These are phyloP conservation scores for Colletotrichum falcatum DNA, from an alignment of 2,329 filamentous ascomycete species.

Conservation along the genomic window DNA sequence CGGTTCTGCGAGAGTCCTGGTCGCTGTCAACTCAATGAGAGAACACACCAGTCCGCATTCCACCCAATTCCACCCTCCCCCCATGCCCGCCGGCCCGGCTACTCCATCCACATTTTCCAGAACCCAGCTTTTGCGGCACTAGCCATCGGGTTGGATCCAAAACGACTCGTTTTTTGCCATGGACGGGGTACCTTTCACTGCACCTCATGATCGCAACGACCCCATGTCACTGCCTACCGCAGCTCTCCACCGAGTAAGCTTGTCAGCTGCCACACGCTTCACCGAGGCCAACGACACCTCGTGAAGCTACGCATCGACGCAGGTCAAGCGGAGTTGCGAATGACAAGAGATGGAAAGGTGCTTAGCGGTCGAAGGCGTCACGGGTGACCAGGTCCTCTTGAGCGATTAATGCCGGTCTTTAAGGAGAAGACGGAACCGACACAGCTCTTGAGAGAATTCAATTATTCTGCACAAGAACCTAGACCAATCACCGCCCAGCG, in stretches of 20 bases:
- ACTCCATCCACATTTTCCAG: slow-evolving; percentile 41
- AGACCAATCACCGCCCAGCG: slow-evolving; percentile 47
- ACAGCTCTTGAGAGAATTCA: slow-evolving; percentile 45
- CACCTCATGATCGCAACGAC: slow-evolving; percentile 35
- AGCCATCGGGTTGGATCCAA: slow-evolving; percentile 29
- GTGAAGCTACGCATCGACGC: slow-evolving; percentile 32
- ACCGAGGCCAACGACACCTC: slow-evolving; percentile 39
- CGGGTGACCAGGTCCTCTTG: slow-evolving; percentile 21
- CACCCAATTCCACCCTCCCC: slow-evolving; percentile 15
- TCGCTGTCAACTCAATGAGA: slow-evolving; percentile 31
- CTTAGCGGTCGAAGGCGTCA: slow-evolving; percentile 26
- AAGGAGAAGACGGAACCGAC: slow-evolving; percentile 35
- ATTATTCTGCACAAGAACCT: slow-evolving; percentile 49
- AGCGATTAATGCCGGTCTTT: slow-evolving; percentile 41
- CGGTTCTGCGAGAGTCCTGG: slow-evolving; percentile 34
- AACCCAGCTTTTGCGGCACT: slow-evolving; percentile 38
- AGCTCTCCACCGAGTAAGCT: slow-evolving; percentile 41
- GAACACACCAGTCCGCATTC: slow-evolving; percentile 5
- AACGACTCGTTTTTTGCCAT: slow-evolving; percentile 11
- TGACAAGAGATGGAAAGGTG: slow-evolving; percentile 35
- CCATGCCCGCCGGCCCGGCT: slow-evolving; percentile 36
- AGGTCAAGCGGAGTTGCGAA: slow-evolving; percentile 35
- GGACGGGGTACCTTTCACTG: slow-evolving; percentile 35
- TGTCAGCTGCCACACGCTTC: slow-evolving; percentile 37
- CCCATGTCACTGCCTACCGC: slow-evolving; percentile 37